Conservation (phyloP, 2,329 filamentous ascomycete genomes). For the Monilinia laxa region DNA sequence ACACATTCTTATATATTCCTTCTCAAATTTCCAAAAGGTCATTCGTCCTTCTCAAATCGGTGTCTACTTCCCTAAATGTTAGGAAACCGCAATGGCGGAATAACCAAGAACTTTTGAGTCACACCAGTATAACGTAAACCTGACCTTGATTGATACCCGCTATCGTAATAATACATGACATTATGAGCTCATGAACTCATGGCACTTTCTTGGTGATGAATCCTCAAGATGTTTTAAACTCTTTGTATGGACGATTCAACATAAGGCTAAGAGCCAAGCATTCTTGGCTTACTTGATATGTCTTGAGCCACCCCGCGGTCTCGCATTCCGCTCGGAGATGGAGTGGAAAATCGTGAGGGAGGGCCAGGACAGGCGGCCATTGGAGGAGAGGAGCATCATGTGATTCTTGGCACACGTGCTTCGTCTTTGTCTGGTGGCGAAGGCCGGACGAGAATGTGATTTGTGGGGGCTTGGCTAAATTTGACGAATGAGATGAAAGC, state of each 20-base stretch:
- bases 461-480: background rate
- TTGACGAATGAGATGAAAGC: background rate
- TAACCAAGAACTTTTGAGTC: constrained; percentile 5
- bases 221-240: background rate
- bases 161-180: background rate
- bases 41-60: background rate
- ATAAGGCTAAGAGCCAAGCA: background rate
- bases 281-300: background rate
- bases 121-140: background rate
- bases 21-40: background rate
- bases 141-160: background rate
- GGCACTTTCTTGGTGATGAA: constrained; percentile 4
- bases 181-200: constrained; percentile 8
- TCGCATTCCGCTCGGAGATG: constrained; percentile 6
- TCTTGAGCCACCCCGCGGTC: constrained; percentile 11
- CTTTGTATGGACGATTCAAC: constrained; percentile 7
- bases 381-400: background rate
- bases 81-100: constrained; percentile 6
- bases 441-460: background rate
- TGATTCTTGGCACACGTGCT: background rate
- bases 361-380: background rate
- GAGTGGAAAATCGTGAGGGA: background rate
- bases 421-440: background rate
- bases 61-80: background rate
- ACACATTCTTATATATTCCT: constrained; percentile 11